A percentile compares a stretch with the other conserved stretches of the same genome.
Conservation (phyloP, 176 grass and related monocot species). For the Bromus sterilis region DNA sequence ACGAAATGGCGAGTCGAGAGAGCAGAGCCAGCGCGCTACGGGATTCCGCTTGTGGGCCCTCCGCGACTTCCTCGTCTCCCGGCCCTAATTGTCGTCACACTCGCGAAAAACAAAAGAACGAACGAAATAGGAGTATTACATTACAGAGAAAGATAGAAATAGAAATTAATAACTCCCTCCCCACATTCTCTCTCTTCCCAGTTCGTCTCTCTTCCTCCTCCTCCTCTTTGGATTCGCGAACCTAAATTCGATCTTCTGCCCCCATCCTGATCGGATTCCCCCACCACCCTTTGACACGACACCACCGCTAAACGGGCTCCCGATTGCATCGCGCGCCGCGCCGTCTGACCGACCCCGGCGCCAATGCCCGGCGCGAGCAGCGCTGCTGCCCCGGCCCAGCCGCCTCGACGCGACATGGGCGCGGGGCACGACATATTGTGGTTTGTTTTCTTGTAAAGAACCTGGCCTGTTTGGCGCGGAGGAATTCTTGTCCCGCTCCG, state of each 20-base stretch:
- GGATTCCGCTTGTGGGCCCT: constrained; percentile 14
- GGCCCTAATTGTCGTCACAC: constrained; percentile 19
- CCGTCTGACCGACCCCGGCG: background rate
- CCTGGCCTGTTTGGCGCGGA: too few relatives aligned
- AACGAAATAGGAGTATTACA: background rate
- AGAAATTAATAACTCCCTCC: constrained; percentile 5
- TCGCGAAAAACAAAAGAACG: background rate
- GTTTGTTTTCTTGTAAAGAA: background rate
- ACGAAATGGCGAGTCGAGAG: too few relatives aligned
- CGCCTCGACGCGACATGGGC: constrained; percentile 12
- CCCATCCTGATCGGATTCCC: background rate
- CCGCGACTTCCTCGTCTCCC: constrained; percentile 1
- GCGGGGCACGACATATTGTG: constrained; percentile 4
- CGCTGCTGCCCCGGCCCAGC: constrained; percentile 21
- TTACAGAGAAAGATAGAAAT: background rate
- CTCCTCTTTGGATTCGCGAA: constrained; percentile 17
- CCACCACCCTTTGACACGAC: background rate
- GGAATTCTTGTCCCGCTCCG: too few relatives aligned
- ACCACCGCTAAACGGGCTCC: background rate
- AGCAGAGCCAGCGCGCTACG: too few relatives aligned
- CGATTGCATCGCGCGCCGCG: background rate
- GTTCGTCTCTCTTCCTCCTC: background rate
- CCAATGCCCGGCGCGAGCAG: constrained; percentile 19
- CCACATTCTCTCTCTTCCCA: background rate
- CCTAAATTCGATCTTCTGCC: background rate